Base-by-base conservation (phyloP, 495 filamentous ascomycete species). In the Penicillium turbatum region DNA sequence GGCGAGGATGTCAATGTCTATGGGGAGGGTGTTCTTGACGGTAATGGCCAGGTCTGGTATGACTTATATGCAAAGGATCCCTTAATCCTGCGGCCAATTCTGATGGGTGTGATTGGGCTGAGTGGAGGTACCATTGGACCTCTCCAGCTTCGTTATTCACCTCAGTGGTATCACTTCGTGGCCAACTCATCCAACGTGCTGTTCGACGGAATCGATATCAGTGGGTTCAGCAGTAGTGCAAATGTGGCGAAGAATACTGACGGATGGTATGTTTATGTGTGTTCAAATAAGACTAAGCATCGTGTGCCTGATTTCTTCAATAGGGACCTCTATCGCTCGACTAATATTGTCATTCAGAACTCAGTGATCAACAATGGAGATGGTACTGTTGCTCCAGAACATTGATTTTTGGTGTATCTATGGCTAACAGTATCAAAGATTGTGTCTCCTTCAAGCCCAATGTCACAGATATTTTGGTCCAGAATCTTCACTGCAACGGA, bases 391-490 rank as follows among this genome's bases (percentile, higher is more conserved):
- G 45, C 6, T 15, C 34, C 30, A 24, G 21, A 24, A 24, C 2
- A 24, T 24, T 24, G 4, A 24, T 24, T 2, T 4, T 4, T 4
- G 21, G 21, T 24, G n/a, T n/a, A n/a, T n/a, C n/a, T 24, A 24
- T 24, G 4, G 21, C 5, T 1, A 34, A 26, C n/a, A 17, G 8
- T 5, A 17, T 53, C 10, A 2, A 27, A 74, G 79, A 89, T 61
- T 89, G 85, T 54, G 85, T 89, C n/a, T 83, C 83, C 10, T 88
- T 89, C 77, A 89, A 90, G 65, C 86, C 86, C 2, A 89, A 89
- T 65, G 83, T 77, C 64, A 87, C 84, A n/a, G 75, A 89, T 48
- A 83, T 90, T 48, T 70, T 90, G 6, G 80, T 89, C 15, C 84
- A 88, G 64, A 85, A 85, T 51, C 63, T 90, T 16, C 71, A 74